Evolutionary conservation across 441 rosid species (phyloP).

Genomic region (Corymbia calophylla): DNA sequence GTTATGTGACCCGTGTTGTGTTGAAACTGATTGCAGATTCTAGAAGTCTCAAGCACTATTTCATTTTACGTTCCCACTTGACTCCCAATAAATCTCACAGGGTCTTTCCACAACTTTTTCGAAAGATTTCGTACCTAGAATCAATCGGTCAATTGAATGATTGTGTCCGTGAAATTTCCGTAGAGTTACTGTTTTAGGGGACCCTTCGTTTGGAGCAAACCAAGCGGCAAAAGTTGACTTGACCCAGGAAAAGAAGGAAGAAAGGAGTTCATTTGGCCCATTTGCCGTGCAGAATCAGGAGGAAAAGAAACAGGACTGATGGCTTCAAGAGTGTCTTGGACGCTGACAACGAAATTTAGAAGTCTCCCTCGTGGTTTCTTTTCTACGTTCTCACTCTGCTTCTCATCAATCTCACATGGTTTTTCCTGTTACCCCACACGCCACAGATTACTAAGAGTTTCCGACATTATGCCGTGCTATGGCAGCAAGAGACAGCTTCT

Average conservation of each 20-base stretch:
- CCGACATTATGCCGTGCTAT: background rate
- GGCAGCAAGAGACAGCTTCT: background rate
- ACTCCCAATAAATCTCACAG: background rate
- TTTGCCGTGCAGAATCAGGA: no score
- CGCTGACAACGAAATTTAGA: background rate
- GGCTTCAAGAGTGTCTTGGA: no score
- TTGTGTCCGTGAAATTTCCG: no score
- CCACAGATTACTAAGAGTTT: background rate
- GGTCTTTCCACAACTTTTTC: no score
- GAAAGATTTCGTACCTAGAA: no score
- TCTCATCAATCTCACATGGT: background rate
- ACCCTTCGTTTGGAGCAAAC: no score
- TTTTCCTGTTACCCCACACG: background rate
- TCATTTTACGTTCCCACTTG: background rate
- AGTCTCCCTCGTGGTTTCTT: background rate
- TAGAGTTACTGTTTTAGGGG: no score
- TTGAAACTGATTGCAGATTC: background rate
- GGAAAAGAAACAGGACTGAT: no score
- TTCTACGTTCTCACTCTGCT: background rate
- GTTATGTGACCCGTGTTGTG: background rate
- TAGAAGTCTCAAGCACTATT: background rate
- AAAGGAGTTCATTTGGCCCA: no score
- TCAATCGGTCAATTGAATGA: no score
- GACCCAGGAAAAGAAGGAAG: no score
- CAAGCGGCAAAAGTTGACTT: no score